phyloP scores from a whole-genome alignment of 1,284 basidiomycete genomes.

The Blastosporella zonata region DNA sequence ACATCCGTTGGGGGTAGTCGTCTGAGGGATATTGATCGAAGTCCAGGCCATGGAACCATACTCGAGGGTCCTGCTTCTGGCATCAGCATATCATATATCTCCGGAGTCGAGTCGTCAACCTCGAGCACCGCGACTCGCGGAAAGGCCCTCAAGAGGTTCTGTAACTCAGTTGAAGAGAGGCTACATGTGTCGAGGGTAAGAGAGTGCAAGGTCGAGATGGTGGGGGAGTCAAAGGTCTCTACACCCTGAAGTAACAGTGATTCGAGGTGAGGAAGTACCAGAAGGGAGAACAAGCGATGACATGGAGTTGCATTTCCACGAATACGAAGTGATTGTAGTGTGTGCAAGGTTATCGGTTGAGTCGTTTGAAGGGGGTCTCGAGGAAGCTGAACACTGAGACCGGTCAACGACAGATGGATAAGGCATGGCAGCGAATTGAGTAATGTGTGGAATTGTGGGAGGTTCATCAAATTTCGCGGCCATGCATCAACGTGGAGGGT shows the following conservation, averaged over 20 bases:
- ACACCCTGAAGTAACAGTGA: conserved; percentile 31
- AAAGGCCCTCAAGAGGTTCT: conserved; percentile 31
- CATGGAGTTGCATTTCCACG: conserved; percentile 30
- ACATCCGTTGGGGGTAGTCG: conserved; percentile 30
- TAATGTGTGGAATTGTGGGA: conserved; percentile 31
- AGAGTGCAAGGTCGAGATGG: conserved; percentile 30
- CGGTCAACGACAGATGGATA: conserved; percentile 38
- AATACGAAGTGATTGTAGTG: conserved; percentile 33
- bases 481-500: conserved; percentile 42
- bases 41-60: conserved; percentile 27
- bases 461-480: conserved; percentile 31
- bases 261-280: conserved; percentile 34
- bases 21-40: conserved; percentile 29
- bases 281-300: conserved; percentile 29
- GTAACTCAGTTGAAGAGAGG: conserved; percentile 29
- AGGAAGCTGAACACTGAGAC: conserved; percentile 32
- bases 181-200: conserved; percentile 31
- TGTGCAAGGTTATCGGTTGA: conserved; percentile 25
- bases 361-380: conserved; percentile 27
- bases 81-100: conserved; percentile 26
- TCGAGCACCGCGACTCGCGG: conserved; percentile 30
- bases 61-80: conserved; percentile 14
- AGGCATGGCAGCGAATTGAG: conserved; percentile 31
- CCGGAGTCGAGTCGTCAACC: conserved; percentile 30
- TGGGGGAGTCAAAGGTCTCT: conserved; percentile 30